phyloP scores from a whole-genome alignment of 2,329 filamentous ascomycete genomes.

The Cadophora sp. region DNA sequence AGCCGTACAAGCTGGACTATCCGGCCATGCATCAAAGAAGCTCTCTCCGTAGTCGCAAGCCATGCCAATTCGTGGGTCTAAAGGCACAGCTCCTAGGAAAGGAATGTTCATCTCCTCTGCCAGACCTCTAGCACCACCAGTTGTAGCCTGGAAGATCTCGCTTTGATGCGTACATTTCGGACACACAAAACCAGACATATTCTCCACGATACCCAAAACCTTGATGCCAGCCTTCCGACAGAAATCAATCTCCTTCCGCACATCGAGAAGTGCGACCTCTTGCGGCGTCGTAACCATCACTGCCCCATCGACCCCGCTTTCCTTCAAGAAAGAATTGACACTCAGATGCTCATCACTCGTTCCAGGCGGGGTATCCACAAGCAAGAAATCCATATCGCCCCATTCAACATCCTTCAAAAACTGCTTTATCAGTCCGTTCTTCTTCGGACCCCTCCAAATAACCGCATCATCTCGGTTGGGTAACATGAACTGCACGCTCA shows the following conservation, averaged over 20 bases:
- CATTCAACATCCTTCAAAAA: slow-evolving; percentile 98
- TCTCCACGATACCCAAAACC: slow-evolving; percentile 91
- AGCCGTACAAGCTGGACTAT: slow-evolving; percentile 87
- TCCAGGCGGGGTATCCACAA: slow-evolving; percentile 95
- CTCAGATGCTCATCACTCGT: slow-evolving; percentile 95
- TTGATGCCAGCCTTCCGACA: slow-evolving; percentile 92
- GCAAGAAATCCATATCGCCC: slow-evolving; percentile 90
- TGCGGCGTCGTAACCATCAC: slow-evolving; percentile 95
- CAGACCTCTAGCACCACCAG: slow-evolving; percentile 81
- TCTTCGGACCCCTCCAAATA: slow-evolving; percentile 98
- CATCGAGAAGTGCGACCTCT: slow-evolving; percentile 90
- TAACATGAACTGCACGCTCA: slow-evolving; percentile 99
- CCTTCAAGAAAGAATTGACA: slow-evolving; percentile 90
- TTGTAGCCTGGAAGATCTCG: slow-evolving; percentile 90
- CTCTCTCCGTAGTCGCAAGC: slow-evolving; percentile 97
- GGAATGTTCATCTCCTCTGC: slow-evolving; percentile 88
- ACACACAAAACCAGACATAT: slow-evolving; percentile 98
- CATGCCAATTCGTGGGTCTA: slow-evolving; percentile 95
- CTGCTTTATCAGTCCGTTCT: slow-evolving; percentile 97
- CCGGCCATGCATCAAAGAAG: slow-evolving; percentile 92
- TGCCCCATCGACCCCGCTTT: slow-evolving; percentile 91
- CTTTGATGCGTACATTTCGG: slow-evolving; percentile 83
- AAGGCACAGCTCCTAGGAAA: slow-evolving; percentile 86
- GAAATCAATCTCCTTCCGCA: slow-evolving; percentile 97
- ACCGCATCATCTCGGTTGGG: slow-evolving; percentile 93